A percentile compares a stretch with the other conserved stretches of the same genome.
Conservation (phyloP, 176 grass and related monocot genomes). For the Neostapfia colusana region DNA sequence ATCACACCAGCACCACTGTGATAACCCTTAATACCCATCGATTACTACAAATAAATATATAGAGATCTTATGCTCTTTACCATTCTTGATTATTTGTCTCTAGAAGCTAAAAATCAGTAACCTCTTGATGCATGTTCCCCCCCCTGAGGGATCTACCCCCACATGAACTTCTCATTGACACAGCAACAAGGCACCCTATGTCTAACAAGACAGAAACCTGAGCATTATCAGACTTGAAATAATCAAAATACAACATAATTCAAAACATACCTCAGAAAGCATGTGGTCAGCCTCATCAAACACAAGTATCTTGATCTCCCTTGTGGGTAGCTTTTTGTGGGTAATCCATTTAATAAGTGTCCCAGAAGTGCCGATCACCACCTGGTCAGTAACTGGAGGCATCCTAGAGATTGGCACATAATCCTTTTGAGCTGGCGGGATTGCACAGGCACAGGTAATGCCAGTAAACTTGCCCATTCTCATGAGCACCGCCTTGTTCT, state of each 20-base stretch:
- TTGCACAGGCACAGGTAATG: constrained; percentile 74
- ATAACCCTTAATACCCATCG: not conserved
- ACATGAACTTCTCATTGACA: not conserved
- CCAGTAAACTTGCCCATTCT: constrained; percentile 87
- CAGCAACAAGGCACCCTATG: not conserved
- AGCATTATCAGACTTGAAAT: not conserved
- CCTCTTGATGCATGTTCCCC: not conserved
- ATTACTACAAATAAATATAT: not conserved
- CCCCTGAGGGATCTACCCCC: not conserved
- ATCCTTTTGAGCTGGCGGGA: constrained; percentile 52
- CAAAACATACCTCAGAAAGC: constrained; percentile 66
- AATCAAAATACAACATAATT: not conserved
- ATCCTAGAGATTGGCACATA: constrained; percentile 57
- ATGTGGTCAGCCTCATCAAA: constrained; percentile 90
- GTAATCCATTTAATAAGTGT: constrained; percentile 82
- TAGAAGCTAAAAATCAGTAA: not conserved
- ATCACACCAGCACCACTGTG: not conserved
- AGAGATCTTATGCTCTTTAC: not conserved
- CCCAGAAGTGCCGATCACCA: constrained; percentile 90
- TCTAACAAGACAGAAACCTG: not conserved
- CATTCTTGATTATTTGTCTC: not conserved
- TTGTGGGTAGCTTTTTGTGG: constrained; percentile 59
- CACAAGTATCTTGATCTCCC: constrained; percentile 75
- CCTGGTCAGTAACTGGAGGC: constrained; percentile 62
- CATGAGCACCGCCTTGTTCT: constrained; percentile 77